Evolutionary conservation across 2,329 filamentous ascomycete species (phyloP).

Genomic region (Hypoxylon sp.): DNA sequence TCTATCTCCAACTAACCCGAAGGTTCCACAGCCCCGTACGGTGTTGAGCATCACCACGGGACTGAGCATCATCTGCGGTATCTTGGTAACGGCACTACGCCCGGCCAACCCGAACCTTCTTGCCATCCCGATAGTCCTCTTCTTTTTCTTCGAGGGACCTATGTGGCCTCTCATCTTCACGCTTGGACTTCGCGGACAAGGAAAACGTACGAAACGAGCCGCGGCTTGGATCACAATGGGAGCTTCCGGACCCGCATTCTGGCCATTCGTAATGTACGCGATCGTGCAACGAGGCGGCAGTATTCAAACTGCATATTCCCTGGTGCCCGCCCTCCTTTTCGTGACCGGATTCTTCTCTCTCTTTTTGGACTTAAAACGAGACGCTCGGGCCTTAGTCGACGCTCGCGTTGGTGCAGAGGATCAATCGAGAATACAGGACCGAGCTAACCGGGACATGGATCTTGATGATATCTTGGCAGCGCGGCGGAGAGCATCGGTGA

Average conservation of each 20-base stretch:
- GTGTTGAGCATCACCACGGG: constrained; percentile 73
- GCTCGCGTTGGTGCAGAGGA: constrained; percentile 52
- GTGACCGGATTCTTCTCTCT: constrained; percentile 61
- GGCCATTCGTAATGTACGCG: constrained; percentile 79
- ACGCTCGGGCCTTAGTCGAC: constrained; percentile 61
- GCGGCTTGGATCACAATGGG: constrained; percentile 83
- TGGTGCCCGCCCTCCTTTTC: constrained; percentile 67
- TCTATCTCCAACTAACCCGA: constrained; percentile 59
- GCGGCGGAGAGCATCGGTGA: constrained; percentile 42
- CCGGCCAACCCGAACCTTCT: constrained; percentile 61
- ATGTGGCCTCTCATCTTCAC: constrained; percentile 86
- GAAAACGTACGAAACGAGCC: constrained; percentile 82
- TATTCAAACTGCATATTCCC: constrained; percentile 72
- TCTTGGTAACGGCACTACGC: constrained; percentile 61
- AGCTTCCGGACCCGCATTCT: constrained; percentile 77
- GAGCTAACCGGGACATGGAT: constrained; percentile 58
- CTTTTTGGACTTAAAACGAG: constrained; percentile 60
- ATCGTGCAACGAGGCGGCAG: constrained; percentile 70
- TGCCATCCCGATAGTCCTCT: constrained; percentile 72
- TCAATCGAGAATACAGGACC: constrained; percentile 50
- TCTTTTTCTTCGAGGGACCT: constrained; percentile 85
- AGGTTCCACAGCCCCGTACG: constrained; percentile 73
- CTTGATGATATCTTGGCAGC: constrained; percentile 55
- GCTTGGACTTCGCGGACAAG: constrained; percentile 82
- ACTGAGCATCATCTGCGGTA: constrained; percentile 68